phyloP scores from a whole-genome alignment of 495 filamentous ascomycete species.

The Staphylotrichum tortipilum region DNA sequence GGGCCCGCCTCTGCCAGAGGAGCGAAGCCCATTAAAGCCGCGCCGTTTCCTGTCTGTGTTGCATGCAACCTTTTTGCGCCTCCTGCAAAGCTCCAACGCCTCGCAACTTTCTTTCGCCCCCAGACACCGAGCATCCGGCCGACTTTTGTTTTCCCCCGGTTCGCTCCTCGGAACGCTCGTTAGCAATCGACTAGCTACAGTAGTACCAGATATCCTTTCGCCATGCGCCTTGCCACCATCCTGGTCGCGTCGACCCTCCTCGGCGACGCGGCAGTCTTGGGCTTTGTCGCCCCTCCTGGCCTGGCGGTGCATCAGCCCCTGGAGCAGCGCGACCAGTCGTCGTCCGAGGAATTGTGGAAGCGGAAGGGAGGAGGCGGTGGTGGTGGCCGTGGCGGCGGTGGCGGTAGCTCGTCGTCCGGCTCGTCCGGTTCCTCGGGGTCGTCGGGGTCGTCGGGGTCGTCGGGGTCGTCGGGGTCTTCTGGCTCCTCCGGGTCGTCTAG shows the following conservation, averaged over 20 bases:
- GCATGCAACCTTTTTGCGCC: no score
- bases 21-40: no score
- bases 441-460: background rate
- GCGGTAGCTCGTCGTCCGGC: slow-evolving; percentile 11
- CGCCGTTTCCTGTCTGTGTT: no score
- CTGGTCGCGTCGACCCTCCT: slow-evolving; percentile 4
- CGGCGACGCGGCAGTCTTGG: slow-evolving; percentile 10
- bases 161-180: no score
- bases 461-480: no score
- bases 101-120: no score
- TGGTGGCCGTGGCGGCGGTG: slow-evolving; percentile 35
- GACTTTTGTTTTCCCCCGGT: no score
- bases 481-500: background rate
- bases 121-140: no score
- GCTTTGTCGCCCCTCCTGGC: slow-evolving; percentile 10
- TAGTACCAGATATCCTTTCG: no score
- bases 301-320: slow-evolving; percentile 17
- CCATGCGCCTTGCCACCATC: background rate
- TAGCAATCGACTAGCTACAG: no score
- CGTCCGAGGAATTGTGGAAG: slow-evolving; percentile 43
- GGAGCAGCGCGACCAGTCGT: slow-evolving; percentile 15
- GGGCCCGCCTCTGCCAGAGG: no score
- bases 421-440: background rate
- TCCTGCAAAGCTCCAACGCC: no score
- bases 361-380: slow-evolving; percentile 47